phyloP scores from a whole-genome alignment of 2,329 filamentous ascomycete species.

The Metarhizium robertsii region DNA sequence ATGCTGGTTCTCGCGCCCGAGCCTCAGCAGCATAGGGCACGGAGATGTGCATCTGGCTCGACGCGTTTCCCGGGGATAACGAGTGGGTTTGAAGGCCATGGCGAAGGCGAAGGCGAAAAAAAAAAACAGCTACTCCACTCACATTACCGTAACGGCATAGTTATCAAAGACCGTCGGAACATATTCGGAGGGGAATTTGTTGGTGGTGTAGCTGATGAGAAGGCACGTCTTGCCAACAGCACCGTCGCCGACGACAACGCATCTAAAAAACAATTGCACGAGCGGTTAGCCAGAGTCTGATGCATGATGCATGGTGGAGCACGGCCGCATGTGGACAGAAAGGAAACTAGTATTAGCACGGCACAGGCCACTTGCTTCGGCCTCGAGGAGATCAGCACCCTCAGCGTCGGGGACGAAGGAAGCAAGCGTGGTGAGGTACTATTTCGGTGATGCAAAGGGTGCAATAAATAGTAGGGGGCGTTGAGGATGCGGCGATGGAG shows the following conservation, averaged over 20 bases:
- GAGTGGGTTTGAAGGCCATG: neutral
- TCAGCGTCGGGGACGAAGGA: neutral
- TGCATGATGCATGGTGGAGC: neutral
- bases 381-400: neutral
- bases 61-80: neutral
- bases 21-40: neutral
- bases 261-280: slow-evolving; percentile 45
- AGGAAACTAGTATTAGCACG: neutral
- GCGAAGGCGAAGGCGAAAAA: neutral
- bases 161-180: slow-evolving; percentile 99
- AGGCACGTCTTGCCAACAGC: slow-evolving; percentile 98
- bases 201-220: slow-evolving; percentile 98
- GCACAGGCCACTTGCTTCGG: neutral
- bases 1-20: neutral
- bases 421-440: neutral
- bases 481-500: neutral
- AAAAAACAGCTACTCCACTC: slow-evolving; percentile 36
- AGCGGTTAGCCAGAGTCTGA: slow-evolving; percentile 11
- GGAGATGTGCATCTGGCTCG: neutral
- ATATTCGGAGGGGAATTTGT: slow-evolving; percentile 99
- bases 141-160: slow-evolving; percentile 99
- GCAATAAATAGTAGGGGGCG: neutral
- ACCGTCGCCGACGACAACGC: slow-evolving; percentile 98
- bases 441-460: neutral
- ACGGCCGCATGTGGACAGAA: neutral